A percentile compares a stretch with the other conserved stretches of the same genome.
Conservation (phyloP, 2,329 filamentous ascomycete genomes). For the Neopestalotiopsis rosae region DNA sequence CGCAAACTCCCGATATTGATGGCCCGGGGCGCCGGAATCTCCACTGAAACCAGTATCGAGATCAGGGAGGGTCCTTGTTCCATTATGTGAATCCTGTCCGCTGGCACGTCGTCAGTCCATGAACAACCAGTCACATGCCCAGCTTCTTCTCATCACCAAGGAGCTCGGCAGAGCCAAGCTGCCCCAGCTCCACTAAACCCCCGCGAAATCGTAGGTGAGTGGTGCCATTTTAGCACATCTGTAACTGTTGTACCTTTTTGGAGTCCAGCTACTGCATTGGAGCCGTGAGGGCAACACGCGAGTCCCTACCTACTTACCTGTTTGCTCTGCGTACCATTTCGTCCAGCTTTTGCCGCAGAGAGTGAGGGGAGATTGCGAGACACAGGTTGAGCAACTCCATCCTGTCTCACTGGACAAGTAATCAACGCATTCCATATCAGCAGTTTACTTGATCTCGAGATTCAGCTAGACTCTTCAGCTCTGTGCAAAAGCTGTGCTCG, state of each 20-base stretch:
- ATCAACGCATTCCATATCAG: no score
- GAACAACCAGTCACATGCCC: not conserved
- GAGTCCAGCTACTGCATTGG: no score
- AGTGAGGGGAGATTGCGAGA: no score
- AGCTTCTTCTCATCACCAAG: not conserved
- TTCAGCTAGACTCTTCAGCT: no score
- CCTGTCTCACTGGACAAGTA: no score
- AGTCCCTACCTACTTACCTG: no score
- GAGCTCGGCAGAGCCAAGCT: not conserved
- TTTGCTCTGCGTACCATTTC: no score
- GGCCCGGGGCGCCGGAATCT: not conserved
- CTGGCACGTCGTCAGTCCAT: not conserved
- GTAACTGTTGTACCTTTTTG: not conserved
- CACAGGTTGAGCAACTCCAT: no score
- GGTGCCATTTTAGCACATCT: not conserved
- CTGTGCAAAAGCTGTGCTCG: no score
- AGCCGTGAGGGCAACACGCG: no score
- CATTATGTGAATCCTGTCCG: not conserved
- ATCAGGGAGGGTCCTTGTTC: not conserved
- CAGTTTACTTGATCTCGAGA: no score
- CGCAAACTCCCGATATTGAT: not conserved
- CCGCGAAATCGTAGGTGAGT: not conserved
- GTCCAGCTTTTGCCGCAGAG: no score
- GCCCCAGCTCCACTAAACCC: not conserved
- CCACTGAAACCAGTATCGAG: not conserved